Base-by-base conservation (phyloP, 768 basidiomycete genomes). In the Suillus variegatus region DNA sequence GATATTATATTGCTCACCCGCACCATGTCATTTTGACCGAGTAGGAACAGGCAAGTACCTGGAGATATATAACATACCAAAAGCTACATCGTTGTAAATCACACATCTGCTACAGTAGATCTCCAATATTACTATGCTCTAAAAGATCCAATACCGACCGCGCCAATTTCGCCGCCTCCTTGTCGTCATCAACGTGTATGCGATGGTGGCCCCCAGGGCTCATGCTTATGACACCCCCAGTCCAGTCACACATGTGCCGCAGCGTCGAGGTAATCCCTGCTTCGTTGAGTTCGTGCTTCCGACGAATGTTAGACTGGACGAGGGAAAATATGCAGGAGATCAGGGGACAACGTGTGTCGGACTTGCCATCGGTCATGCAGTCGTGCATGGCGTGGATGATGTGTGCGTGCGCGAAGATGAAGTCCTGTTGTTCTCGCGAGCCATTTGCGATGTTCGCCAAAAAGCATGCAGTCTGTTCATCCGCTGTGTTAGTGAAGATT, bases 391-490 rank as follows among this genome's bases (percentile, higher is more conserved):
- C 80, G 13, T 73, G 71, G 4, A 93, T 82, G 7, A 93, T 78
- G 6, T 78, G 76, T 0, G 84, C 77, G 64, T 87, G 81, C 0
- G 77, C 70, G n/a, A 88, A 77, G 41, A 93, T 84, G 28, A 79
- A 74, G 47, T 79, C 78, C 64, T 88, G 88, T 52, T 85, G 82
- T 18, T 77, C 73, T 0, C 81, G 73, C 3, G 78, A 74, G 44
- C 87, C 87, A 72, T 92, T 92, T 43, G 86, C 82, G 16, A 94
- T 79, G 73, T 93, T 93, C 0, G 88, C 88, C 0, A 93, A 82
- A 2, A 86, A 76, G 70, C 80, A 86, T 0, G 88, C 82, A 0
- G 89, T 87, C 83, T 86, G 64, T 32, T 56, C 25, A n/a, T 3
- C 16, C 7, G n/a, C 6, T 18, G 13, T 4, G 47, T 58, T 61